Percentiles rank a stretch among this genome's conserved stretches.
phyloP scores from a whole-genome alignment of 176 grass and related monocot genomes.

The Tuctoria greenei region DNA sequence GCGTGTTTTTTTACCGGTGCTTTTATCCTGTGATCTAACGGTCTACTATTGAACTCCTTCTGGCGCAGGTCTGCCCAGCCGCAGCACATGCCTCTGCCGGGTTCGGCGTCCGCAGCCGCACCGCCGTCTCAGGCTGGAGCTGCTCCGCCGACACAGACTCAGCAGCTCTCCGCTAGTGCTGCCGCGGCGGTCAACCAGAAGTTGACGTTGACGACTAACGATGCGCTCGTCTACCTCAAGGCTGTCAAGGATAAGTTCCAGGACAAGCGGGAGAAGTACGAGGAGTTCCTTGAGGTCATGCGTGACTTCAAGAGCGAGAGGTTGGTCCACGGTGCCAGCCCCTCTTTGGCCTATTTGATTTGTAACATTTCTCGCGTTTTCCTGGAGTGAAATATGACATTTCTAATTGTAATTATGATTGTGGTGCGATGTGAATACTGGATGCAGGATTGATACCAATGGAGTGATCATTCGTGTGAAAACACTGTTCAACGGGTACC shows the following conservation, averaged over 20 bases:
- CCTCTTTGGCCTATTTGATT: background rate
- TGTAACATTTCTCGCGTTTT: background rate
- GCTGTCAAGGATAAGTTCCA: slow-evolving; percentile 97
- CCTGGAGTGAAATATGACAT: background rate
- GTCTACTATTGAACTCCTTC: slow-evolving; percentile 10
- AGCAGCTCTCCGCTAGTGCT: background rate
- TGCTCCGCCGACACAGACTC: slow-evolving; percentile 25
- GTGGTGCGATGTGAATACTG: background rate
- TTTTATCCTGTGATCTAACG: slow-evolving; percentile 32
- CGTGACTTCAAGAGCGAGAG: slow-evolving; percentile 99
- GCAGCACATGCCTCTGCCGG: slow-evolving; percentile 48
- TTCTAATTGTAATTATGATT: background rate
- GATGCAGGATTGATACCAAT: slow-evolving; percentile 80
- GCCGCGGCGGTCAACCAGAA: slow-evolving; percentile 37
- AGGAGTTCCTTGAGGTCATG: slow-evolving; percentile 99
- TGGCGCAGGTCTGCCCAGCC: slow-evolving; percentile 46
- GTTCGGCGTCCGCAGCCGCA: slow-evolving; percentile 3
- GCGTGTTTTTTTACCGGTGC: background rate
- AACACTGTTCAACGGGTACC: slow-evolving; percentile 88
- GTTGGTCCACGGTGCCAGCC: slow-evolving; percentile 31
- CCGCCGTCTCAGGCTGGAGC: slow-evolving; percentile 33
- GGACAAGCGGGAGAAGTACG: slow-evolving; percentile 94
- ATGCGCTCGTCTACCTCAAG: slow-evolving; percentile 91
- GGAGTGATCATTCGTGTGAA: slow-evolving; percentile 98
- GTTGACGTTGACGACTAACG: slow-evolving; percentile 91